Base-by-base conservation (phyloP, 805 yeast species). In the Ogataea methanolica region DNA sequence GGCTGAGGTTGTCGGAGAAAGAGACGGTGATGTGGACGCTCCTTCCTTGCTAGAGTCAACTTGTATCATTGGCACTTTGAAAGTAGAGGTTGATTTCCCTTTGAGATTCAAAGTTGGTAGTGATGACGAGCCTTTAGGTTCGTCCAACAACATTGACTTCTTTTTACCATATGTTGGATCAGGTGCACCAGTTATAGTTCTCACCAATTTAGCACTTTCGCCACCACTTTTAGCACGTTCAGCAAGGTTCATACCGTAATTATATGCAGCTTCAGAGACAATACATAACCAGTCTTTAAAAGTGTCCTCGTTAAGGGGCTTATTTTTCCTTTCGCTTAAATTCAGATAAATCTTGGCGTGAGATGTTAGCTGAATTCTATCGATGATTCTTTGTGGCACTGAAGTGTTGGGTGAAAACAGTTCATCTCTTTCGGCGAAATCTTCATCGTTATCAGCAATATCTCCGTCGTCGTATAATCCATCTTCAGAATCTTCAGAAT, bases 171-270 rank as follows among this genome's bases (percentile, higher is more conserved):
- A 57, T 11, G 48, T 22, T 21, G 58, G 61, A 40, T 64, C 69
- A 1, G 72, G 71, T 2, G 70, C 67, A 8, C 75, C 77, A 0
- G 78, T 73, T 22, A 73, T 53, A 0, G 71, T 61, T 33, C 77
- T 61, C 29, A 74, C 73, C 17, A 73, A 51, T 36, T 65, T 66
- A 0, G 72, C 73, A 15, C 70, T 68, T 43, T 67, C 71, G 14
- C 64, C 67, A 17, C 70, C 73, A 21, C 51, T 50, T 33, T 52
- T 58, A 3, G 73, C 72, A n/a, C 67, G 65, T 37, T 63, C 67
- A 5, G 71, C 72, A 45, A 68, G 56, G 33, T 59, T 55, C 21
- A 64, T 53, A 36, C 72, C 72, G 33, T 63, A 62, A 15, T 55
- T 56, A 47, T 63, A 55, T 6, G 68, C 65, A 5, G 69, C 68